Evolutionary conservation across 2,329 filamentous ascomycete genomes (phyloP).

Genomic region (Sclerotinia spermophila): DNA sequence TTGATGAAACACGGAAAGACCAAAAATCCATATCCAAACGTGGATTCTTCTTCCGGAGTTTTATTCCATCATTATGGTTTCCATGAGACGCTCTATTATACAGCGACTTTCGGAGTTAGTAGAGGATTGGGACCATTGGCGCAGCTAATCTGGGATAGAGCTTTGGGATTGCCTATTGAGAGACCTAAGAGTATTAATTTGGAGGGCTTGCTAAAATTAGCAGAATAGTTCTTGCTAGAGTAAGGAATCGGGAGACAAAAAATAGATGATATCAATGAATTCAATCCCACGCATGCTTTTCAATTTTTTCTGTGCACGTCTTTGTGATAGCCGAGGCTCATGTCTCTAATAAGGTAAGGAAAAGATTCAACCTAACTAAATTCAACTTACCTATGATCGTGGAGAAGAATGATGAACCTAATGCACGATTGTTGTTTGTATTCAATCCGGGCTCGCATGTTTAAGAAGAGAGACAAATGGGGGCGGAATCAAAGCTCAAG

Average conservation of each 20-base stretch:
- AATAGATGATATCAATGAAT: background rate
- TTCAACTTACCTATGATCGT: background rate
- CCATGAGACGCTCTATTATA: slow-evolving; percentile 95
- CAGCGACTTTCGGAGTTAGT: slow-evolving; percentile 66
- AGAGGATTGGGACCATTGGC: slow-evolving; percentile 80
- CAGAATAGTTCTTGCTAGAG: slow-evolving; percentile 39
- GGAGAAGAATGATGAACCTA: background rate
- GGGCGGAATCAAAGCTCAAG: background rate
- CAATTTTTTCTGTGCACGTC: background rate
- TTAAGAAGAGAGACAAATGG: background rate
- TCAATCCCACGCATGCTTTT: background rate
- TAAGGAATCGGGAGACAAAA: background rate
- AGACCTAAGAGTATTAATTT: slow-evolving; percentile 97
- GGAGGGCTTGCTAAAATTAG: slow-evolving; percentile 72
- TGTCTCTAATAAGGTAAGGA: background rate
- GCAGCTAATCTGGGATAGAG: slow-evolving; percentile 94
- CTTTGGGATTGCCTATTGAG: slow-evolving; percentile 92
- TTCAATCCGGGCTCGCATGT: background rate
- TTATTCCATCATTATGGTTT: slow-evolving; percentile 98
- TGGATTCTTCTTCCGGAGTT: slow-evolving; percentile 88
- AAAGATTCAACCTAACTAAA: background rate
- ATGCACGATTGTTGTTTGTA: background rate
- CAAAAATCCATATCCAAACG: slow-evolving; percentile 96
- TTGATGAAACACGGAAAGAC: slow-evolving; percentile 96
- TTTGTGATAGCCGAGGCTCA: no score